Percentiles rank a stretch among this genome's conserved stretches.
These are phyloP conservation scores for Dysphania ambrosioides DNA, from an alignment of 148 eudicot species.

Conservation along the genomic window DNA sequence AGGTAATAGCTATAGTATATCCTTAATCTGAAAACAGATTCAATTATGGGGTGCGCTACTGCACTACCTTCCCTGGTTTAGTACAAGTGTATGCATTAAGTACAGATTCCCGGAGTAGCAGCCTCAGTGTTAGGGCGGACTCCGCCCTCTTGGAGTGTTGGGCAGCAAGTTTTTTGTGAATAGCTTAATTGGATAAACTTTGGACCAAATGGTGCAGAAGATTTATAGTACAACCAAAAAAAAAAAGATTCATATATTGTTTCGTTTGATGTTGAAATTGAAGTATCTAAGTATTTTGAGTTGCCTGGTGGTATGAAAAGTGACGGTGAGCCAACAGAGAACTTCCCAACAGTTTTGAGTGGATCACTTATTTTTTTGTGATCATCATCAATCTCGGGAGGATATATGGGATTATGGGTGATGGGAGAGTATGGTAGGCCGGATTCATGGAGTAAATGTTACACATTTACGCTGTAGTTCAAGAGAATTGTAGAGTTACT, in stretches of 20 bases:
- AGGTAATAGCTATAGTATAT: slow-evolving; percentile 18
- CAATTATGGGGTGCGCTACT: background rate
- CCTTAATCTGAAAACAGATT: background rate
- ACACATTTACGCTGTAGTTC: slow-evolving; percentile 1
- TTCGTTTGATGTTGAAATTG: slow-evolving; percentile 18
- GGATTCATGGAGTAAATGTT: slow-evolving; percentile 22
- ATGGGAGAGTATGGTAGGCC: slow-evolving; percentile 27
- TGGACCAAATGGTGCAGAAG: background rate
- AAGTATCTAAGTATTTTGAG: background rate
- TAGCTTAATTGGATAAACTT: slow-evolving; percentile 23
- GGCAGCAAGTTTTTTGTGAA: slow-evolving; percentile 17
- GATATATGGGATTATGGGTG: slow-evolving; percentile 30
- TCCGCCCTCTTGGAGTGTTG: slow-evolving; percentile 14
- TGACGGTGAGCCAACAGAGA: background rate
- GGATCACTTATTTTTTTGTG: slow-evolving; percentile 19
- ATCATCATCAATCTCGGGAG: background rate
- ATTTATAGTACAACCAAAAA: background rate
- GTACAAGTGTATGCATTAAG: slow-evolving; percentile 20
- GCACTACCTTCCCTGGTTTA: background rate
- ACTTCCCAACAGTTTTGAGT: background rate
- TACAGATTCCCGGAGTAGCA: slow-evolving; percentile 16
- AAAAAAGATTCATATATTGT: slow-evolving; percentile 12
- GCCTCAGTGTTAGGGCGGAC: background rate
- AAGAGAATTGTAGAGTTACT: slow-evolving; percentile 21
- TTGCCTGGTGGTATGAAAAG: background rate